These are phyloP conservation scores for Linanthus parryae DNA, from an alignment of 148 eudicot genomes.

Conservation along the genomic window DNA sequence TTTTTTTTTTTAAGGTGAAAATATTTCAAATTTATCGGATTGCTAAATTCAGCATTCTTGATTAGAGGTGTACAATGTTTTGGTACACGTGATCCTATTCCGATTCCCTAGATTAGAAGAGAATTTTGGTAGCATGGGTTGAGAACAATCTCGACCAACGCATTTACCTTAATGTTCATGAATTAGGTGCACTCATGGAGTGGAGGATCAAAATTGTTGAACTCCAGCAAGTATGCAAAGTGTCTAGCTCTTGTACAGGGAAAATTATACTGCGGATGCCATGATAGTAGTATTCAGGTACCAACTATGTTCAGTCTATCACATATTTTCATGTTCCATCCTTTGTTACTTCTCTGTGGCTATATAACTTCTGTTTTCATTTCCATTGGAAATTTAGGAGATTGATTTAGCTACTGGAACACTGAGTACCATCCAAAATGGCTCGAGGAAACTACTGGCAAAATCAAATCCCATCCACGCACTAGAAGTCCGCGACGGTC, in stretches of 20 bases:
- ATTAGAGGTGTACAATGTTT: too few species aligned
- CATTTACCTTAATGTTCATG: neutral
- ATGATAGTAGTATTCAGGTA: constrained; percentile 48
- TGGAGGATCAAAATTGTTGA: constrained; percentile 35
- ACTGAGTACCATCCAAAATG: constrained; percentile 26
- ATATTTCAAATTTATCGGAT: too few species aligned
- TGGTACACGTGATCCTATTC: too few species aligned
- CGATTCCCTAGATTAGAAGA: too few species aligned
- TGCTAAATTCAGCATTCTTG: too few species aligned
- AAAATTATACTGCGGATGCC: constrained; percentile 46
- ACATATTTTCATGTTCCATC: neutral
- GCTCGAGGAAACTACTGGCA: constrained; percentile 31
- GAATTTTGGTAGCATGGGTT: too few species aligned
- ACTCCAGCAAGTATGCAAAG: constrained; percentile 28
- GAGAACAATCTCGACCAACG: constrained; percentile 3
- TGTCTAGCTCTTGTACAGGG: constrained; percentile 37
- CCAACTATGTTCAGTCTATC: neutral
- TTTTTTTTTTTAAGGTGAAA: too few species aligned
- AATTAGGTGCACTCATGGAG: constrained; percentile 43
- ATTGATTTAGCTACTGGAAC: constrained; percentile 45
- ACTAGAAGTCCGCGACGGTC: constrained; percentile 30
- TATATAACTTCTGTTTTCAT: neutral
- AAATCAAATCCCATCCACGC: constrained; percentile 36
- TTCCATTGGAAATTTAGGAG: constrained; percentile 21
- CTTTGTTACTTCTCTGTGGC: neutral